Percentiles rank a stretch among this genome's conserved stretches.
Conservation (phyloP, 139 green algal species). For the Dunaliella primolecta region DNA sequence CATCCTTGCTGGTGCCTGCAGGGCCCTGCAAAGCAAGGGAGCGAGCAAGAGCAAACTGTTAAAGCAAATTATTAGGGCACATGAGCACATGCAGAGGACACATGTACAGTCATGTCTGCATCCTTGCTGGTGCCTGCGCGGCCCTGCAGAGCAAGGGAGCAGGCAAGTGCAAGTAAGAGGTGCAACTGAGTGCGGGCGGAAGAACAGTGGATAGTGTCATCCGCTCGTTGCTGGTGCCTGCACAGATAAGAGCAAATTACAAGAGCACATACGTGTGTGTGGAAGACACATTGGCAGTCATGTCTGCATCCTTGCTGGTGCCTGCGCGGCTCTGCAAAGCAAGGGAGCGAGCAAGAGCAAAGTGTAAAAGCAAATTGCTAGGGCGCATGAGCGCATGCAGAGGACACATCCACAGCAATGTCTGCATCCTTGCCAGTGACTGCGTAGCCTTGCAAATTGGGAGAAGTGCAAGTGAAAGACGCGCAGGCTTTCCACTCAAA, state of each 20-base stretch:
- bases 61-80: background rate
- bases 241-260: background rate
- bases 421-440: conserved; percentile 78
- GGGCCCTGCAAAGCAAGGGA: conserved; percentile 25
- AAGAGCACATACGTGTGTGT: background rate
- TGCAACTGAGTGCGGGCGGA: background rate
- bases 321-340: conserved; percentile 30
- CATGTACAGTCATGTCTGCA: conserved; percentile 78
- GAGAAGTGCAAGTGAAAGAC: background rate
- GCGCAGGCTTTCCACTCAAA: background rate
- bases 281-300: conserved; percentile 44
- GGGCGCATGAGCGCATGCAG: background rate
- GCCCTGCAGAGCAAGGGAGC: conserved; percentile 21
- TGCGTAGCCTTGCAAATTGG: conserved; percentile 29
- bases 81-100: background rate
- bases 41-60: background rate
- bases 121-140: conserved; percentile 70
- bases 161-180: background rate
- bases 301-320: conserved; percentile 81
- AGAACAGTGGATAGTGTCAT: conserved; percentile 63
- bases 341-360: background rate
- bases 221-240: conserved; percentile 74
- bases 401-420: conserved; percentile 53
- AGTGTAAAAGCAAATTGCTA: background rate
- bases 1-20: conserved; percentile 70